phyloP scores from a whole-genome alignment of 192 early-diverging fungal species.

The Chytriomyces sp. region DNA sequence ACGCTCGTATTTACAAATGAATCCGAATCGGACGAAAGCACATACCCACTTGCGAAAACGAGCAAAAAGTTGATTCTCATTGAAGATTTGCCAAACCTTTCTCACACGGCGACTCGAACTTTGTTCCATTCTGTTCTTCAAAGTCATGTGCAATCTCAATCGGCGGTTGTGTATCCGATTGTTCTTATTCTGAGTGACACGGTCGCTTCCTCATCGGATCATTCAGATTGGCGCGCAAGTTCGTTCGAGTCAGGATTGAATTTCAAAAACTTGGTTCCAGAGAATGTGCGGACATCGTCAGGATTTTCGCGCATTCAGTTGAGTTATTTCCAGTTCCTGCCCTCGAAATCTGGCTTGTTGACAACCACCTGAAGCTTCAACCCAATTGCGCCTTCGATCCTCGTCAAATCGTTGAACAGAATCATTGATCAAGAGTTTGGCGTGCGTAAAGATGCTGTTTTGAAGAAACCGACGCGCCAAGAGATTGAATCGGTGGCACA shows the following conservation, averaged over 20 bases:
- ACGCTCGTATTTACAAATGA: constrained; percentile 20
- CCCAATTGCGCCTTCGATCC: constrained; percentile 42
- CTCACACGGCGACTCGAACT: constrained; percentile 24
- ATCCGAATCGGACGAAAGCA: too few species aligned
- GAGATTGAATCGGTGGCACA: constrained; percentile 39
- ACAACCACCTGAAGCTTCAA: constrained; percentile 43
- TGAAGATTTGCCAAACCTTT: constrained; percentile 54
- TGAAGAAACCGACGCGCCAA: constrained; percentile 17
- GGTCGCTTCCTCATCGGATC: background rate
- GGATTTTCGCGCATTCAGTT: constrained; percentile 43
- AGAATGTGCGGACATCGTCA: constrained; percentile 34
- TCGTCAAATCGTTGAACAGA: constrained; percentile 42
- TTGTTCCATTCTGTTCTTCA: constrained; percentile 43
- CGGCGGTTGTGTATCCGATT: constrained; percentile 34
- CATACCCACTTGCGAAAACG: background rate
- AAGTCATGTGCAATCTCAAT: constrained; percentile 27
- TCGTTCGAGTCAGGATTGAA: constrained; percentile 4
- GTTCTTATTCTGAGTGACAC: constrained; percentile 49
- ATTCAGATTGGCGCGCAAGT: background rate
- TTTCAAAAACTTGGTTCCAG: constrained; percentile 35
- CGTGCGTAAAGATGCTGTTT: background rate
- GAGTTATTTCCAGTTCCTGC: constrained; percentile 3
- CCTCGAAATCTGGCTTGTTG: background rate
- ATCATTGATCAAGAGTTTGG: constrained; percentile 38
- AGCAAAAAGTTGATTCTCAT: constrained; percentile 46